phyloP scores from a whole-genome alignment of 2,329 filamentous ascomycete genomes.

The Aspergillus udagawae region DNA sequence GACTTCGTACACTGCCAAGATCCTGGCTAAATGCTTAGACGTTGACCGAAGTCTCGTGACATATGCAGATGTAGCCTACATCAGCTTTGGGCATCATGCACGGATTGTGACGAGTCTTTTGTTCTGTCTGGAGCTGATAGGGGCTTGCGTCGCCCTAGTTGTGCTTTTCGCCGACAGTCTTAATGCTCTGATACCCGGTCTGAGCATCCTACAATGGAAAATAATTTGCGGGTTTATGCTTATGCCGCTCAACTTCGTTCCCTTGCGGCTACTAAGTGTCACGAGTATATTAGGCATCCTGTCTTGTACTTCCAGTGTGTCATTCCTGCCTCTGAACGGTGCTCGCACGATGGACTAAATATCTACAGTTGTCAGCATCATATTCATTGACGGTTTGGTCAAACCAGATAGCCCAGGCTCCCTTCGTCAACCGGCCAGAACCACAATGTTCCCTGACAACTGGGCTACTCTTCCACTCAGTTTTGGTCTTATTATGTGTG shows the following conservation, averaged over 20 bases:
- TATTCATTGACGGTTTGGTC: conserved; percentile 79
- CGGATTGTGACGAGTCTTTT: conserved; percentile 78
- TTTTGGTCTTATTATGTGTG: conserved; percentile 82
- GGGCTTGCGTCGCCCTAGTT: conserved; percentile 81
- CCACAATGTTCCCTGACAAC: conserved; percentile 77
- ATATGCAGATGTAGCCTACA: conserved; percentile 88
- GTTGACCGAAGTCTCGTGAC: conserved; percentile 82
- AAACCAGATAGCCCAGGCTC: conserved; percentile 79
- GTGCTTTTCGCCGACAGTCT: conserved; percentile 93
- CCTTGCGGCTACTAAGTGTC: conserved; percentile 78
- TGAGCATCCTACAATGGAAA: conserved; percentile 74
- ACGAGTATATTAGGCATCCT: conserved; percentile 92
- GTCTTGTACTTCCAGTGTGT: conserved; percentile 80
- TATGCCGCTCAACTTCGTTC: conserved; percentile 78
- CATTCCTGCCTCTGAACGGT: conserved; percentile 2
- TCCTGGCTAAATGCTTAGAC: conserved; percentile 85
- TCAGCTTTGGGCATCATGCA: conserved; percentile 80
- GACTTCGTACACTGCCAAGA: conserved; percentile 79
- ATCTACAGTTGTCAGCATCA: conserved; percentile 68
- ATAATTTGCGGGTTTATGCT: conserved; percentile 73
- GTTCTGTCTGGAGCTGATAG: conserved; percentile 82
- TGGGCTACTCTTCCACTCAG: conserved; percentile 85
- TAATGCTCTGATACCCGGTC: conserved; percentile 68
- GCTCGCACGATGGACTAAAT: conserved; percentile 12
- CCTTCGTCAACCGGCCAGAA: conserved; percentile 71